Evolutionary conservation across 2,329 filamentous ascomycete genomes (phyloP).

Genomic region (Talaromyces marneffei): DNA sequence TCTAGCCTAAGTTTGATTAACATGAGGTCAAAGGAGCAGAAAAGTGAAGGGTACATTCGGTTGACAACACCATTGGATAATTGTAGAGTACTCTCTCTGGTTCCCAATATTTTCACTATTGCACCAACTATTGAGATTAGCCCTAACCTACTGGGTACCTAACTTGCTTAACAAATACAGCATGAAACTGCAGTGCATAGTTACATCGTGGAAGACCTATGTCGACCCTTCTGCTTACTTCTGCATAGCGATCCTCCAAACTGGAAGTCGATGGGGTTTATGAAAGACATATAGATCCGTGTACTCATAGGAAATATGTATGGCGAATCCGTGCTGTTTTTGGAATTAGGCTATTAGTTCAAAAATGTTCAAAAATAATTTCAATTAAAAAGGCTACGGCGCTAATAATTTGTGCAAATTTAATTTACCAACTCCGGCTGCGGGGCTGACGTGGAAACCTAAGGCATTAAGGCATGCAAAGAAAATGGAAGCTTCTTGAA

Average conservation of each 20-base stretch:
- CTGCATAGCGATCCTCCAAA: neutral
- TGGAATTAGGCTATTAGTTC: neutral
- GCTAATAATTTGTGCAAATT: neutral
- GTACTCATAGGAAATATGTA: neutral
- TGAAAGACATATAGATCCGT: neutral
- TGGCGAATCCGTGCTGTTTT: neutral
- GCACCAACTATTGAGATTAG: neutral
- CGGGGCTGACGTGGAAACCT: slow-evolving; percentile 6
- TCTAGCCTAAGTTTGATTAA: neutral
- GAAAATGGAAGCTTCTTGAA: slow-evolving; percentile 16
- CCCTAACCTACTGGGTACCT: no score
- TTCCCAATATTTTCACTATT: no score
- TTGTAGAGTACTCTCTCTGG: no score
- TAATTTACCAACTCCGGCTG: neutral
- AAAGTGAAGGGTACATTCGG: no score
- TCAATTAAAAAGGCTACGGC: neutral
- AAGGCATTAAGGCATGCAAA: slow-evolving; percentile 3
- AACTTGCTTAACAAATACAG: no score
- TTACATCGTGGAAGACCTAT: no score
- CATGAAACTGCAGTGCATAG: no score
- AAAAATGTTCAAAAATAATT: neutral
- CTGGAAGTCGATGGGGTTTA: neutral
- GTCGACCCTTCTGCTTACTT: neutral
- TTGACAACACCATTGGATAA: no score
- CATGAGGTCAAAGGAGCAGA: no score